phyloP scores from a whole-genome alignment of 306 rosid genomes.

The Canavalia gladiata region DNA sequence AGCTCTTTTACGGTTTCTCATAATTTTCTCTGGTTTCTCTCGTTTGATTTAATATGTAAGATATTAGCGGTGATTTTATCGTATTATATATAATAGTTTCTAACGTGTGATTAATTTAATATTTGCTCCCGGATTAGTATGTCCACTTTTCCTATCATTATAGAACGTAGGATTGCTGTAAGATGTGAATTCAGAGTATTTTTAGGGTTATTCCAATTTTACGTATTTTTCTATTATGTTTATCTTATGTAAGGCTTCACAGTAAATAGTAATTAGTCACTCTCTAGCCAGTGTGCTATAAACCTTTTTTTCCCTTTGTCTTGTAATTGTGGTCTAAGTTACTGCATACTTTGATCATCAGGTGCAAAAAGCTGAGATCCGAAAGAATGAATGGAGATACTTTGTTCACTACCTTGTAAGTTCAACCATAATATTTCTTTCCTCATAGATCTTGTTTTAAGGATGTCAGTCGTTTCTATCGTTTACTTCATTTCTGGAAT shows the following conservation, averaged over 20 bases:
- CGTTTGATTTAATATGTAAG: not conserved
- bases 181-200: constrained; percentile 25
- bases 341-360: constrained; percentile 49
- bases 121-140: constrained; percentile 13
- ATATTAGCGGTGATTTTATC: not conserved
- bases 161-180: not conserved
- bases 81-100: not conserved
- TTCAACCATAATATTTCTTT: constrained; percentile 41
- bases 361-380: constrained; percentile 90
- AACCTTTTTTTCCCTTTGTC: not conserved
- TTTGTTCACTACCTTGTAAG: constrained; percentile 98
- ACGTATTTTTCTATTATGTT: not conserved
- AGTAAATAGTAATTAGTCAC: not conserved
- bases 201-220: constrained; percentile 35
- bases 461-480: constrained; percentile 9
- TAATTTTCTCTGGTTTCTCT: constrained; percentile 27
- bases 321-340: constrained; percentile 15
- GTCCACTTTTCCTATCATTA: not conserved
- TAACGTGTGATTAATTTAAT: constrained; percentile 32
- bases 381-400: constrained; percentile 91
- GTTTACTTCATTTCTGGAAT: not conserved
- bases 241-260: constrained; percentile 19
- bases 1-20: not conserved
- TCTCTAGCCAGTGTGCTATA: not conserved
- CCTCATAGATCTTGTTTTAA: not conserved